Conservation (phyloP, 768 basidiomycete species). For the Xerocomellus dryophilus region DNA sequence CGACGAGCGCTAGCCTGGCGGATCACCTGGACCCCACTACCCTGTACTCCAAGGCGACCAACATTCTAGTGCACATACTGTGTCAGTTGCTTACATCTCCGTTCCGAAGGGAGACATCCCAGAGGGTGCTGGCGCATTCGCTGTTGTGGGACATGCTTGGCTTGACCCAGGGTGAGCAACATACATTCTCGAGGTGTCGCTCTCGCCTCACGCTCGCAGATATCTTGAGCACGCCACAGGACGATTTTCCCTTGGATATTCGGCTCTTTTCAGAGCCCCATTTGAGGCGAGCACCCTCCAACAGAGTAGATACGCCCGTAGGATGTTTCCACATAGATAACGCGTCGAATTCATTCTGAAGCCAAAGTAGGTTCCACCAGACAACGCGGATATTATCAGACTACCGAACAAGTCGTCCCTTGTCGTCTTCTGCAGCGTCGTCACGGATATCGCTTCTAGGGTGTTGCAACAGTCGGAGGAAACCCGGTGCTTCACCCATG, state of each 20-base stretch:
- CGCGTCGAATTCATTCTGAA: constrained; percentile 12
- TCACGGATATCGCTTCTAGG: constrained; percentile 44
- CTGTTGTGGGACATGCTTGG: constrained; percentile 24
- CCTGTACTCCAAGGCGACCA: constrained; percentile 47
- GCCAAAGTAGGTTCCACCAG: constrained; percentile 32
- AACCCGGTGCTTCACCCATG: constrained; percentile 48
- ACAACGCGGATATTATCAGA: constrained; percentile 35
- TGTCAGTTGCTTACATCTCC: constrained; percentile 31
- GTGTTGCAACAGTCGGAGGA: constrained; percentile 42
- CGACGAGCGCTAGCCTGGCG: constrained; percentile 37
- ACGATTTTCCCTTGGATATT: constrained; percentile 38
- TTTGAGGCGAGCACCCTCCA: constrained; percentile 30
- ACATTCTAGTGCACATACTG: constrained; percentile 44
- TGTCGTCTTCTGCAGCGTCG: constrained; percentile 44
- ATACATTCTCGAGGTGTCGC: neutral
- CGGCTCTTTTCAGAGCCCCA: constrained; percentile 41
- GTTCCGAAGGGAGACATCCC: constrained; percentile 18
- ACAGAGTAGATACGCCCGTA: constrained; percentile 36
- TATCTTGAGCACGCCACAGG: constrained; percentile 33
- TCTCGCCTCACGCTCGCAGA: constrained; percentile 28
- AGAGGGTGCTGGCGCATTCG: constrained; percentile 18
- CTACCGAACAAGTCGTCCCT: constrained; percentile 41
- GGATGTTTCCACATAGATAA: constrained; percentile 3
- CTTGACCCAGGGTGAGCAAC: constrained; percentile 7
- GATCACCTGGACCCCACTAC: constrained; percentile 44